Base-by-base conservation (phyloP, 768 basidiomycete species). In the Tubosaeta sp. region DNA sequence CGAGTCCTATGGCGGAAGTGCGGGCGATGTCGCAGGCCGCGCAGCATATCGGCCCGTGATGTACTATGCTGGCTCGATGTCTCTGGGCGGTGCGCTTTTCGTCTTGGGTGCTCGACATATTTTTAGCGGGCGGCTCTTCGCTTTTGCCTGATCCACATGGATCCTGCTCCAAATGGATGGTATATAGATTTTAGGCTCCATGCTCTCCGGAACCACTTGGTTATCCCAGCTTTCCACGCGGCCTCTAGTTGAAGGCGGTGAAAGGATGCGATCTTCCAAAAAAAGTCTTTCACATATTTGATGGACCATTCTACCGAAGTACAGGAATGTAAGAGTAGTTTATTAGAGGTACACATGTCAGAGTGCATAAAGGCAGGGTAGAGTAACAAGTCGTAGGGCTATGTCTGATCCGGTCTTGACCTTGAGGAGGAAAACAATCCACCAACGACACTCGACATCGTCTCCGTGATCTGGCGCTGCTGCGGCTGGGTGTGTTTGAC, bases 401-500 rank as follows among this genome's bases (percentile, higher is more conserved):
- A 70, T 10, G 59, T 24, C 16, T 61, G 64, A 54, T 66, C 68
- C 16, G 59, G 49, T 42, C 64, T 55, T 42, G 61, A 60, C 46
- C 68, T 64, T 3, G 62, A 45, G 22, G 74, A 75, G 39, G 88
- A 77, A 52, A 86, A 74, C 27, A 92, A 69, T 0, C 90, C 89
- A 13, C 89, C 90, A 6, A 92, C 84, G 13, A 90, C 90, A 56
- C 82, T 88, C 8, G 87, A 81, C 24, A 92, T 83, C 4, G 90
- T 76, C 46, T 90, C 87, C 9, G 84, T 83, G 24, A 91, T 80
- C 65, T 86, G 87, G 36, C 86, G 78, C 46, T 78, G 78, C 48
- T 83, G 84, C 36, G 62, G 65, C 54, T 82, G 88, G 6, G 88
- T 79, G 57, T 94, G 92, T 65, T 93, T 94, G 50, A 96, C 90